A percentile compares a stretch with the other conserved stretches of the same genome.
Evolutionary conservation across 2,329 filamentous ascomycete genomes (phyloP).

Genomic region (Paecilomyces fulvus): DNA sequence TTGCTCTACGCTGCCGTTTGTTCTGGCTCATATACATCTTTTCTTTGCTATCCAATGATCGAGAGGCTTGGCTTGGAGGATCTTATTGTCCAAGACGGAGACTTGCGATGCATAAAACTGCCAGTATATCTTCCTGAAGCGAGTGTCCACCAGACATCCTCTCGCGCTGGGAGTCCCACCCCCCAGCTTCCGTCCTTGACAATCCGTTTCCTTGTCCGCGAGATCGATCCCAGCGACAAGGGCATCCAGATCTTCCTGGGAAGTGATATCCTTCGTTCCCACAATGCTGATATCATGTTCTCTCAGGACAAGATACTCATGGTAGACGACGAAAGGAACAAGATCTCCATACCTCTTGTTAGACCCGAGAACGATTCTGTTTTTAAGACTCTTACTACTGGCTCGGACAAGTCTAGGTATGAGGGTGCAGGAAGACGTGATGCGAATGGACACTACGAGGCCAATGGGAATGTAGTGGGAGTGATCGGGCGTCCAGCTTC

Average conservation of each 20-base stretch:
- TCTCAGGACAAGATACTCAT: slow-evolving; percentile 85
- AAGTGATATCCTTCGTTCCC: slow-evolving; percentile 74
- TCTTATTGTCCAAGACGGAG: slow-evolving; percentile 59
- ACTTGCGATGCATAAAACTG: slow-evolving; percentile 61
- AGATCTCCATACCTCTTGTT: slow-evolving; percentile 83
- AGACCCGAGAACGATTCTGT: slow-evolving; percentile 76
- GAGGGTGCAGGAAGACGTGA: slow-evolving; percentile 3
- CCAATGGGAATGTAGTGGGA: slow-evolving; percentile 18
- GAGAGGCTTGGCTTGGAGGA: slow-evolving; percentile 63
- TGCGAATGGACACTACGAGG: neutral
- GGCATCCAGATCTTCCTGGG: slow-evolving; percentile 80
- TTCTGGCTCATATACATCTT: slow-evolving; percentile 81
- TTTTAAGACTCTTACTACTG: slow-evolving; percentile 69
- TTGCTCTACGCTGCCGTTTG: slow-evolving; percentile 88
- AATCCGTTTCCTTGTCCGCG: slow-evolving; percentile 66
- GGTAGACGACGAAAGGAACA: slow-evolving; percentile 77
- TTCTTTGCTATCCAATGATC: slow-evolving; percentile 67
- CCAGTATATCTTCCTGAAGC: slow-evolving; percentile 88
- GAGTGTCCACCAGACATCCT: slow-evolving; percentile 63
- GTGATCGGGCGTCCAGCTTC: slow-evolving; percentile 24
- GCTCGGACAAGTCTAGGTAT: slow-evolving; percentile 19
- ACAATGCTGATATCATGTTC: slow-evolving; percentile 84
- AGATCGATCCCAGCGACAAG: slow-evolving; percentile 42
- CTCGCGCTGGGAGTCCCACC: slow-evolving; percentile 62
- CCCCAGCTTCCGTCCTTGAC: slow-evolving; percentile 75